These are phyloP conservation scores for Chalciporus pseudorubinellus DNA, from an alignment of 768 basidiomycete species.

Conservation along the genomic window DNA sequence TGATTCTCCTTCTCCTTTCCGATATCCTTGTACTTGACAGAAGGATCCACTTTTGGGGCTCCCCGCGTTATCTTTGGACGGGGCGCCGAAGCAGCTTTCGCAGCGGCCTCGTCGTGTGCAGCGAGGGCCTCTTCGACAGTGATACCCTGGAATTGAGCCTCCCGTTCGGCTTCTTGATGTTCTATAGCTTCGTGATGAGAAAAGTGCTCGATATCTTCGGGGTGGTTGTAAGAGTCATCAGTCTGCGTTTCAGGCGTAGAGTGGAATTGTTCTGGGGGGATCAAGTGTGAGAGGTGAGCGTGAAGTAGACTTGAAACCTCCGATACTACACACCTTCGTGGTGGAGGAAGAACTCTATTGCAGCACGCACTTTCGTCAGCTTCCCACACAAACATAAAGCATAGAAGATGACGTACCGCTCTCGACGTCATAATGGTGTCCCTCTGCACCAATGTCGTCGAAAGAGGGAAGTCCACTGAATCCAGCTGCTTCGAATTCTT, in stretches of 20 bases:
- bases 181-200: constrained; percentile 86
- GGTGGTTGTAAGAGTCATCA: constrained; percentile 90
- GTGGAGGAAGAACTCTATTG: constrained; percentile 86
- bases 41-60: constrained; percentile 66
- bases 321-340: constrained; percentile 73
- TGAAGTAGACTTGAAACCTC: no score
- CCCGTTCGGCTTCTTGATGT: constrained; percentile 74
- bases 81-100: constrained; percentile 21
- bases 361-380: background rate
- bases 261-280: constrained; percentile 75
- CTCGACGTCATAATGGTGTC: constrained; percentile 91
- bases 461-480: constrained; percentile 80
- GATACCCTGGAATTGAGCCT: constrained; percentile 83
- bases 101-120: constrained; percentile 45
- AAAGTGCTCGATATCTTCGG: constrained; percentile 93
- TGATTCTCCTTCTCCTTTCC: constrained; percentile 49
- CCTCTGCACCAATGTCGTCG: constrained; percentile 80
- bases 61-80: constrained; percentile 56
- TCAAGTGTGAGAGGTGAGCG: background rate
- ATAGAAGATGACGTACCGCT: constrained; percentile 57
- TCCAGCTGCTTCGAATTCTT: constrained; percentile 73
- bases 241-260: constrained; percentile 97
- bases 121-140: constrained; percentile 65
- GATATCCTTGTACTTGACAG: constrained; percentile 56
- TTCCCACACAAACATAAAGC: background rate